phyloP scores from a whole-genome alignment of 208 protist genomes.

The Lotmaria passim region DNA sequence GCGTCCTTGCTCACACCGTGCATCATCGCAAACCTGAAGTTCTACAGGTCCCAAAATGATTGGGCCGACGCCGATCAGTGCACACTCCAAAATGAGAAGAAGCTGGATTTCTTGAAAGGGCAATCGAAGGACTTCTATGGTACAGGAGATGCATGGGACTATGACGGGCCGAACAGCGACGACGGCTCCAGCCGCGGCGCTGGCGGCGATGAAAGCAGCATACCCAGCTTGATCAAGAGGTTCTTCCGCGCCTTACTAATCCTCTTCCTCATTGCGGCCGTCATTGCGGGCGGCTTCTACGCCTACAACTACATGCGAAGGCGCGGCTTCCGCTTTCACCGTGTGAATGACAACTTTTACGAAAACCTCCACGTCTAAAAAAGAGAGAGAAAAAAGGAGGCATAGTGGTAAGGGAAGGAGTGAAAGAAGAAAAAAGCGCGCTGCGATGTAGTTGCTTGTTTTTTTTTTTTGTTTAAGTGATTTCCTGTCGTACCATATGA shows the following conservation, averaged over 20 bases:
- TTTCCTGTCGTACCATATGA: too few species aligned
- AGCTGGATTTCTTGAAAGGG: conserved; percentile 45
- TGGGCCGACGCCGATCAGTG: conserved; percentile 43
- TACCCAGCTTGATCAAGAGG: not conserved
- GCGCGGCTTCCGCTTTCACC: conserved; percentile 21
- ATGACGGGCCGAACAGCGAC: conserved; percentile 43
- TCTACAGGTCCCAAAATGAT: conserved; percentile 12
- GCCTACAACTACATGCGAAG: conserved; percentile 16
- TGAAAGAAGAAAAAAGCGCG: conserved; percentile 12
- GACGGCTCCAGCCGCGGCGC: conserved; percentile 34
- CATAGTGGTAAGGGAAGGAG: too few species aligned
- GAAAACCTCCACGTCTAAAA: conserved; percentile 43
- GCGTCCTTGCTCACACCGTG: conserved; percentile 33
- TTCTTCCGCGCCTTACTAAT: conserved; percentile 16
- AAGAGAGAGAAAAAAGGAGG: too few species aligned
- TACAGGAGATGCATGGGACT: conserved; percentile 56
- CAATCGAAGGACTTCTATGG: conserved; percentile 43
- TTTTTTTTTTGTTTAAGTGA: too few species aligned
- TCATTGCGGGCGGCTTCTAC: conserved; percentile 17
- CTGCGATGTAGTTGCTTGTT: too few species aligned
- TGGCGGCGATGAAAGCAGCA: not conserved
- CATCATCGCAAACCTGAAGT: conserved; percentile 40
- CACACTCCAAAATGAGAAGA: conserved; percentile 13
- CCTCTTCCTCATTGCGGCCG: conserved; percentile 12
- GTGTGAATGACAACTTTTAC: conserved; percentile 65